These are phyloP conservation scores for Cyclotella atomus DNA, from an alignment of 108 stramenopile genomes.

Conservation along the genomic window DNA sequence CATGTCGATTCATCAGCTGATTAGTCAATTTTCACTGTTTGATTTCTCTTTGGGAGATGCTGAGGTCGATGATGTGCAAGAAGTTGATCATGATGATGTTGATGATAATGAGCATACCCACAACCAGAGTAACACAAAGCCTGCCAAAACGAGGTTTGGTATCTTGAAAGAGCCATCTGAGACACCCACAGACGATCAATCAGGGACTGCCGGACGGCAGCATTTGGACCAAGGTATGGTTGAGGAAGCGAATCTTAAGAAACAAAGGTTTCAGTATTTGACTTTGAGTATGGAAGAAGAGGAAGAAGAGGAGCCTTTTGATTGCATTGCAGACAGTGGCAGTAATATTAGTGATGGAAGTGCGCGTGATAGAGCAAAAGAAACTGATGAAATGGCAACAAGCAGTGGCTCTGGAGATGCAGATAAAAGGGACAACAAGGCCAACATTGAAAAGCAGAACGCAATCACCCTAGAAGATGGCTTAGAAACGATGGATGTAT, in stretches of 20 bases:
- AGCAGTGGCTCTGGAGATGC: too few relatives aligned
- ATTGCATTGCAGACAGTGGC: not conserved
- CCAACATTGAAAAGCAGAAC: too few relatives aligned
- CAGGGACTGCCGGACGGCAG: not conserved
- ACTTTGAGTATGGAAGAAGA: not conserved
- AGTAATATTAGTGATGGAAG: too few relatives aligned
- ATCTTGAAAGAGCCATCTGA: not conserved
- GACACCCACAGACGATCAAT: not conserved
- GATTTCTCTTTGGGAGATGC: not conserved
- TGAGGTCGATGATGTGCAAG: not conserved
- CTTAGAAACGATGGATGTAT: not conserved
- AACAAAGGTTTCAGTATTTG: not conserved
- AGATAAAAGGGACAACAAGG: too few relatives aligned
- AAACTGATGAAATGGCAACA: not conserved
- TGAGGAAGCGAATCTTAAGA: not conserved
- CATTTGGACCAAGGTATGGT: not conserved
- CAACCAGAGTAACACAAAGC: not conserved
- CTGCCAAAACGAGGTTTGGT: not conserved
- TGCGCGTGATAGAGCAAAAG: not conserved
- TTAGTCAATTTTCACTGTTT: not conserved
- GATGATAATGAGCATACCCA: not conserved
- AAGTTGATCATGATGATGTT: not conserved
- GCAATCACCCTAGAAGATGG: too few relatives aligned
- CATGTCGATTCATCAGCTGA: constrained; percentile 2
- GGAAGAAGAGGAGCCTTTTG: not conserved